Base-by-base conservation (phyloP, 306 rosid genomes). In the Cucurbita maxima region DNA sequence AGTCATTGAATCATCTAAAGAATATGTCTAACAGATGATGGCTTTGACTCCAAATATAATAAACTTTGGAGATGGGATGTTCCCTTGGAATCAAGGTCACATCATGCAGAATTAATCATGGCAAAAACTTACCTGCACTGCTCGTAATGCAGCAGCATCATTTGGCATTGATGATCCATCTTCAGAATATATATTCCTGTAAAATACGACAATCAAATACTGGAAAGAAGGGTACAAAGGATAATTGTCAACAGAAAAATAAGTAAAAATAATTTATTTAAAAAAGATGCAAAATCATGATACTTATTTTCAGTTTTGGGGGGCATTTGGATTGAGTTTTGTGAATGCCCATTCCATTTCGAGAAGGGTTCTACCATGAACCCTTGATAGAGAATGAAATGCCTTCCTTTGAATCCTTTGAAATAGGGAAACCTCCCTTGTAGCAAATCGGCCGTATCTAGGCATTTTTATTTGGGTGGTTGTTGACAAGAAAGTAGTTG, bases 161-260 rank as follows among this genome's bases (percentile, higher is more conserved):
- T 77, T 87, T 68, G 88, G 95, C 61, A 78, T 62, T 77, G 86
- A 78, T 9, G 88, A 85, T 72, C 95, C 96, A 72, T 89, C 99
- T 8, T 84, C 97, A 50, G 97, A 94, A 82, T 86, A 94, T 70
- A 94, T 80, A 83, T 94, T 94, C 91, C 97, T 94, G 86, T 75
- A 80, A 48, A 57, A 74, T 47, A 30, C 12, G 14, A 47, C 43
- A 12, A 68, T 68, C 43, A 68, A 68, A 68, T 68, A 20, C 55
- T 45, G 72, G n/a, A 22, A 61, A 67, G 38, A 67, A 45, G 52
- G 14, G 41, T 45, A 67, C 38, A 20, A 22, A 6, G 12, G 18
- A 67, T 44, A 3, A 19, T 22, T 18, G 55, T 1, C 10, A 44
- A 43, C 72, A 44, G 30, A 9, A 25, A 58, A 58, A 58, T 5